These are phyloP conservation scores for Brettanomyces anomalus DNA, from an alignment of 805 yeast species.

Conservation along the genomic window DNA sequence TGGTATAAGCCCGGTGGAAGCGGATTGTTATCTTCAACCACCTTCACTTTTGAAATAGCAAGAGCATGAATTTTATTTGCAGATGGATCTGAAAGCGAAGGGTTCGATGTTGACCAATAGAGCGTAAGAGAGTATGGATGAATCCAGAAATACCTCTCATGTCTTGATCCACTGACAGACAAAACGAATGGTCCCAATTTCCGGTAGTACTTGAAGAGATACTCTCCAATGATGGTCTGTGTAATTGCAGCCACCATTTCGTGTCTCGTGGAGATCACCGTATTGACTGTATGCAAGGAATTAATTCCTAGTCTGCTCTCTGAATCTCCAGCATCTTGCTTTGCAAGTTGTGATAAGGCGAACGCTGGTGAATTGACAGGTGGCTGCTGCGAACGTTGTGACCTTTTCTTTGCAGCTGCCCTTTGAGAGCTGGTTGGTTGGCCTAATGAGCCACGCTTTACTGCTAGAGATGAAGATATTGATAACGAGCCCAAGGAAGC, in stretches of 20 bases:
- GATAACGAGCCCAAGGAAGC: not conserved
- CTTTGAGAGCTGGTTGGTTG: not conserved
- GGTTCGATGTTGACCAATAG: slow-evolving; percentile 82
- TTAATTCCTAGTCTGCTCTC: slow-evolving; percentile 1
- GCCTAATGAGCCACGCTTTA: not conserved
- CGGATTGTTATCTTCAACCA: slow-evolving; percentile 78
- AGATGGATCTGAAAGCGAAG: slow-evolving; percentile 61
- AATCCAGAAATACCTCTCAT: slow-evolving; percentile 91
- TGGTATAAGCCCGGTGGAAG: slow-evolving; percentile 83
- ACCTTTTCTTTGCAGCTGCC: not conserved
- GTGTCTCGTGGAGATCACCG: slow-evolving; percentile 58
- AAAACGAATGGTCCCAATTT: slow-evolving; percentile 60
- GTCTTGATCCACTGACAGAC: slow-evolving; percentile 69
- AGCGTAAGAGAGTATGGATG: slow-evolving; percentile 89
- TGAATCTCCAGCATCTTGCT: slow-evolving; percentile 8
- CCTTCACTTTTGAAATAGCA: slow-evolving; percentile 70
- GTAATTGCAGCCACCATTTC: slow-evolving; percentile 80
- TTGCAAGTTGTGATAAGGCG: slow-evolving; percentile 8
- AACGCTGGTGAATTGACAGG: slow-evolving; percentile 3
- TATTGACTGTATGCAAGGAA: slow-evolving; percentile 33
- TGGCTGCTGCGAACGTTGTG: not conserved
- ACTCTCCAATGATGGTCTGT: slow-evolving; percentile 91
- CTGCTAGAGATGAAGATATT: not conserved
- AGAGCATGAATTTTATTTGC: slow-evolving; percentile 65
- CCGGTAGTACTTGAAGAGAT: slow-evolving; percentile 75